Percentiles rank a stretch among this genome's conserved stretches.
phyloP scores from a whole-genome alignment of 345 rosid genomes.

The Anastatica hierochuntica region DNA sequence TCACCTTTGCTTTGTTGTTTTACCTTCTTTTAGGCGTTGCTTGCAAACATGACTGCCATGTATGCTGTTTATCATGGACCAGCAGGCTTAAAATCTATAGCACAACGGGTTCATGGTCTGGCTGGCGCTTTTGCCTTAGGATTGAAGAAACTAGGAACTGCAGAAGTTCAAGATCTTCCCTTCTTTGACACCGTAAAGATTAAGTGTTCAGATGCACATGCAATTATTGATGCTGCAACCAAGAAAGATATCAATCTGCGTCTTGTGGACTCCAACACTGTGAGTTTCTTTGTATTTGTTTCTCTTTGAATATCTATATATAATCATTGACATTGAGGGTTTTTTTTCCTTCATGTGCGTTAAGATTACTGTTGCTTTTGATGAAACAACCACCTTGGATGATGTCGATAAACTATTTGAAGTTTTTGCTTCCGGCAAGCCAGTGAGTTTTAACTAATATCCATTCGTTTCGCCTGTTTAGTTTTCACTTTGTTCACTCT shows the following conservation, averaged over 20 bases:
- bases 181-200: conserved; percentile 94
- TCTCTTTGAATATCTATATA: conserved; percentile 1
- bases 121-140: conserved; percentile 82
- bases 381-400: conserved; percentile 90
- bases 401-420: conserved; percentile 78
- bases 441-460: no score
- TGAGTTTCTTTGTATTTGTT: conserved; percentile 33
- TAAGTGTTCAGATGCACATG: conserved; percentile 66
- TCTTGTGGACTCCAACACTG: conserved; percentile 67
- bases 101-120: conserved; percentile 88
- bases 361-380: conserved; percentile 88
- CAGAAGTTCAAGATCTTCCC: conserved; percentile 77
- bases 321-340: no score
- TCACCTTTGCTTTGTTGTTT: no score
- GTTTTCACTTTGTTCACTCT: no score
- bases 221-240: conserved; percentile 64
- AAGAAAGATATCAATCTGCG: conserved; percentile 74
- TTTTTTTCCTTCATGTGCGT: neutral
- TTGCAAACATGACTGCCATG: conserved; percentile 99
- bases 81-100: conserved; percentile 68
- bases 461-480: no score
- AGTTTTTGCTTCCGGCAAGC: conserved; percentile 70
- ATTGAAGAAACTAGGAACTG: conserved; percentile 77
- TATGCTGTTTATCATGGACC: conserved; percentile 98
- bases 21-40: conserved; percentile 69